Percentiles rank a stretch among this genome's conserved stretches.
Conservation (phyloP, 1,139 yeast genomes). For the Nakaseomyces glabratus region DNA sequence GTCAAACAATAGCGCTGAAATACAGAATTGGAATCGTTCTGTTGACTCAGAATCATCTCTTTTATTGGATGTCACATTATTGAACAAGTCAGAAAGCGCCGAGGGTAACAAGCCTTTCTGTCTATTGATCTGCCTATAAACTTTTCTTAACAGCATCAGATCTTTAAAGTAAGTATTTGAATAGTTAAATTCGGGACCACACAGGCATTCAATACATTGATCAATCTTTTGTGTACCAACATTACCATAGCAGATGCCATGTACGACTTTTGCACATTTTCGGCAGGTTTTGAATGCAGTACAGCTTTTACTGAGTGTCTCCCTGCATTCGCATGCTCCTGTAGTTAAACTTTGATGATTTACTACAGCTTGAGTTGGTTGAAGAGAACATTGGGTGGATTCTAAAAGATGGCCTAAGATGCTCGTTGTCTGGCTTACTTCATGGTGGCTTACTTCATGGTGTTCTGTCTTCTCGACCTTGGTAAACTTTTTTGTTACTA, state of each 20-base stretch:
- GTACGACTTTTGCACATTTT: conserved; percentile 25
- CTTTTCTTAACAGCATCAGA: conserved; percentile 28
- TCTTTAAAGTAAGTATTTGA: conserved; percentile 17
- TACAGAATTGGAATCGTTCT: conserved; percentile 15
- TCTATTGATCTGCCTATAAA: conserved; percentile 21
- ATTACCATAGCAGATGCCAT: conserved; percentile 30
- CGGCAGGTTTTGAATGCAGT: conserved; percentile 20
- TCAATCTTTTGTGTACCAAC: conserved; percentile 8
- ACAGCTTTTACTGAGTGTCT: conserved; percentile 13
- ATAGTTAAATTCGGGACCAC: conserved; percentile 19
- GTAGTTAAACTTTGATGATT: background rate
- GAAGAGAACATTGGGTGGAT: conserved; percentile 20
- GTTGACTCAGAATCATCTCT: conserved; percentile 12
- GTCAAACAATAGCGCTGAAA: conserved; percentile 22
- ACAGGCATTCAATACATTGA: conserved; percentile 27
- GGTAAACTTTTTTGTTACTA: conserved; percentile 11
- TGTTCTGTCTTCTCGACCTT: conserved; percentile 5
- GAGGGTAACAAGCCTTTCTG: conserved; percentile 18
- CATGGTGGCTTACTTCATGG: conserved; percentile 9
- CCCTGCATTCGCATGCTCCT: conserved; percentile 29
- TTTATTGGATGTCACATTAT: conserved; percentile 13
- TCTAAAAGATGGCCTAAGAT: conserved; percentile 26
- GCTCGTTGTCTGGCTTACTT: conserved; percentile 30
- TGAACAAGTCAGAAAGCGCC: conserved; percentile 13
- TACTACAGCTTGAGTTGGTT: conserved; percentile 28